Percentiles rank a stretch among this genome's conserved stretches.
Conservation (phyloP, 2,329 filamentous ascomycete genomes). For the Beauveria australis region DNA sequence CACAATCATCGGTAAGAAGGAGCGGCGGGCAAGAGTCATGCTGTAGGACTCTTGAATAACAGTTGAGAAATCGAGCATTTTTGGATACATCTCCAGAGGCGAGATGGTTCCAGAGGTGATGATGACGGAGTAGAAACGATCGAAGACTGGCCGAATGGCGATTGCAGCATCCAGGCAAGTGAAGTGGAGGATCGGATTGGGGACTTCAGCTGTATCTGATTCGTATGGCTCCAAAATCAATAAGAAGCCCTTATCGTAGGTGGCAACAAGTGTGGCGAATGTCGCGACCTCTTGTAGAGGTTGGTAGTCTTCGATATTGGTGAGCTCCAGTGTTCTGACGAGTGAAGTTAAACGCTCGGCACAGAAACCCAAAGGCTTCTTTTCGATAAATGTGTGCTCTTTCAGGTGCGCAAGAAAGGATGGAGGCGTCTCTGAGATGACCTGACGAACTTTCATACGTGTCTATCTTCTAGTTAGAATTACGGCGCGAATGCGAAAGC, state of each 20-base stretch:
- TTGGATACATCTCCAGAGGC: conserved; percentile 96
- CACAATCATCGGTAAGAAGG: conserved; percentile 98
- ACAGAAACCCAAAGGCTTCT: conserved; percentile 89
- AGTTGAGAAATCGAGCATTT: conserved; percentile 89
- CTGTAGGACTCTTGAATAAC: conserved; percentile 95
- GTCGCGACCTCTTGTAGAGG: conserved; percentile 95
- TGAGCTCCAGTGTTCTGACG: conserved; percentile 88
- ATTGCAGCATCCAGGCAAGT: conserved; percentile 96
- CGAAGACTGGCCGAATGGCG: conserved; percentile 94
- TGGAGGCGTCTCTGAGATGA: conserved; percentile 92
- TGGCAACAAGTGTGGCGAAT: conserved; percentile 91
- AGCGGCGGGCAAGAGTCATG: conserved; percentile 88
- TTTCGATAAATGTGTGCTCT: conserved; percentile 95
- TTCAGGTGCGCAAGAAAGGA: conserved; percentile 90
- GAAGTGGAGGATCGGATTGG: conserved; percentile 95
- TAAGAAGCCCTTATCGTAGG: conserved; percentile 92
- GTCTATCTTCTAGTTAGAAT: conserved; percentile 44
- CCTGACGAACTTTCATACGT: conserved; percentile 94
- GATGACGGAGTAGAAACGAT: conserved; percentile 94
- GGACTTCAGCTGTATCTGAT: conserved; percentile 88
- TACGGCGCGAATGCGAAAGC: neutral
- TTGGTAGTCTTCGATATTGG: conserved; percentile 97
- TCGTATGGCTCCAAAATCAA: conserved; percentile 97
- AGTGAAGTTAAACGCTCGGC: conserved; percentile 90
- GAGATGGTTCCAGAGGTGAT: conserved; percentile 98